Evolutionary conservation across 495 filamentous ascomycete species (phyloP).

Genomic region (Trichoderma erinaceum): DNA sequence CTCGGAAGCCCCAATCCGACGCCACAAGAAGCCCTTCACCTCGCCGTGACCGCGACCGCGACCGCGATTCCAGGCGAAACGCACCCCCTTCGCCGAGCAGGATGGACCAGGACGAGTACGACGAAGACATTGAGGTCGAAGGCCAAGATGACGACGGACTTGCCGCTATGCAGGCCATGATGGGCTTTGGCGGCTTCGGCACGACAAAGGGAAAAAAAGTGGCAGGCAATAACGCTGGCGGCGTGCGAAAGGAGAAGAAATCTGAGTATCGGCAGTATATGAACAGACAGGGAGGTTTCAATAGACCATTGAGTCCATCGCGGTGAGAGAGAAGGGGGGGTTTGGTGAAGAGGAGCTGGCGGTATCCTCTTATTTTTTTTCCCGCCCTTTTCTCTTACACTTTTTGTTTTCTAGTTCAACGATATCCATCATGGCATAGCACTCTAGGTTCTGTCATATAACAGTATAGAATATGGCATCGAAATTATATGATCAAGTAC

Average conservation of each 20-base stretch:
- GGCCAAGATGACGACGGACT: slow-evolving; percentile 75
- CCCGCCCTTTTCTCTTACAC: background rate
- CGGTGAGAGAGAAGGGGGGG: slow-evolving; percentile 22
- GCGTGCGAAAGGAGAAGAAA: slow-evolving; percentile 88
- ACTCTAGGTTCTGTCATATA: background rate
- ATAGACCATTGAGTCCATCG: slow-evolving; percentile 66
- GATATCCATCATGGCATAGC: slow-evolving; percentile 15
- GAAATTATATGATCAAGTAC: too few relatives aligned
- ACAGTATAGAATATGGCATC: too few relatives aligned
- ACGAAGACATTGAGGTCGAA: slow-evolving; percentile 41
- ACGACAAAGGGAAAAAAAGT: slow-evolving; percentile 89
- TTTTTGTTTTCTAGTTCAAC: background rate
- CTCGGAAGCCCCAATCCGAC: background rate
- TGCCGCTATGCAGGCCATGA: slow-evolving; percentile 68
- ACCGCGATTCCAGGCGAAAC: slow-evolving; percentile 14
- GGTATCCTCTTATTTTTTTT: background rate
- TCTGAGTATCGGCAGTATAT: slow-evolving; percentile 97
- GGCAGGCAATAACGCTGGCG: slow-evolving; percentile 79
- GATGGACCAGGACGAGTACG: slow-evolving; percentile 42
- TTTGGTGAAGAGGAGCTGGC: too few relatives aligned
- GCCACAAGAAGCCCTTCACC: background rate
- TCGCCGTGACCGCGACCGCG: slow-evolving; percentile 16
- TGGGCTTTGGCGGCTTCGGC: slow-evolving; percentile 84
- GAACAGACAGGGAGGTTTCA: slow-evolving; percentile 96
- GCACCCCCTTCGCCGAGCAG: slow-evolving; percentile 14